phyloP scores from a whole-genome alignment of 441 rosid genomes.

The Syzygium malaccense region DNA sequence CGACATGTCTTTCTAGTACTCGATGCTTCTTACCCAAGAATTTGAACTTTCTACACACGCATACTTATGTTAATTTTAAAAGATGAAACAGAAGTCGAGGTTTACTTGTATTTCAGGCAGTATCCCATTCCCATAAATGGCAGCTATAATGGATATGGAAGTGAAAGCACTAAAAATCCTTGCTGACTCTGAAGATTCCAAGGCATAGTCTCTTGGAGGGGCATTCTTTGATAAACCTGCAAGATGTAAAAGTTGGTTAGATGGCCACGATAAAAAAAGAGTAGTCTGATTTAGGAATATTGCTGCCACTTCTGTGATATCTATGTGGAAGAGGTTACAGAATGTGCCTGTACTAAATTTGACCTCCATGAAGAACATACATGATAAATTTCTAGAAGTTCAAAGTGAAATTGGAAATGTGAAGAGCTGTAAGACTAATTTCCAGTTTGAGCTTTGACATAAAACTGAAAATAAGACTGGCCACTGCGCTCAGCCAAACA shows the following conservation, averaged over 20 bases:
- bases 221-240: slow-evolving; percentile 56
- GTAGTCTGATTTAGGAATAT: not conserved
- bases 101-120: slow-evolving; percentile 87
- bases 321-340: not conserved
- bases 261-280: not conserved
- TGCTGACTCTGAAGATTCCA: slow-evolving; percentile 49
- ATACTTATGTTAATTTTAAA: not conserved
- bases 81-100: not conserved
- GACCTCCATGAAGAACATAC: not conserved
- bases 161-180: slow-evolving; percentile 72
- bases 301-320: not conserved
- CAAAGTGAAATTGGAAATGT: not conserved
- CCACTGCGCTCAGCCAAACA: not conserved
- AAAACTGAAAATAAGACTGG: not conserved
- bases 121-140: slow-evolving; percentile 86
- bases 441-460: not conserved
- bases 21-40: not conserved
- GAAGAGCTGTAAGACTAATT: not conserved
- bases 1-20: not conserved
- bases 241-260: not conserved
- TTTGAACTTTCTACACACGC: not conserved
- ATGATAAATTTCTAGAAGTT: not conserved
- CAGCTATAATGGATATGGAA: slow-evolving; percentile 83
- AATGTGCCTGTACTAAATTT: not conserved
- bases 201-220: slow-evolving; percentile 59